phyloP scores from a whole-genome alignment of 1,284 basidiomycete species.

The Mycosarcoma maydis region DNA sequence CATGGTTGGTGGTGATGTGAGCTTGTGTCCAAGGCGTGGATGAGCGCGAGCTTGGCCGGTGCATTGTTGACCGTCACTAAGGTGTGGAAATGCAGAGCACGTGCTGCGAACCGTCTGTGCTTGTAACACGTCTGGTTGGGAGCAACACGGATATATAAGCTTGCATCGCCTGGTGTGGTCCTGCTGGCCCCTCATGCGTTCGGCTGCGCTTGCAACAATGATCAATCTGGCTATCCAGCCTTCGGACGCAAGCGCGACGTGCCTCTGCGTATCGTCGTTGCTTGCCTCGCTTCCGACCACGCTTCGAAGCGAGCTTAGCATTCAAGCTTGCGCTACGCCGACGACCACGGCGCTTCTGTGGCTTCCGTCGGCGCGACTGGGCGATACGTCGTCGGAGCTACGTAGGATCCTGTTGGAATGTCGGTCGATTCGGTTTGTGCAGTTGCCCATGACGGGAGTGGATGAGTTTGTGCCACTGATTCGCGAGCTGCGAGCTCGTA shows the following conservation, averaged over 20 bases:
- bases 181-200: background rate
- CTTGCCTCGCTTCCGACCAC: background rate
- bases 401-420: background rate
- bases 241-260: background rate
- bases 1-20: too few species aligned
- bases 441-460: slow-evolving; percentile 56
- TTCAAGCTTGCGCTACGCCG: background rate
- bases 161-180: too few species aligned
- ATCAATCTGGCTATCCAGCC: slow-evolving; percentile 9
- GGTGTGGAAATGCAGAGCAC: too few species aligned
- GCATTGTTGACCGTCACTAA: too few species aligned
- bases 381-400: slow-evolving; percentile 7
- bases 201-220: too few species aligned
- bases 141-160: too few species aligned
- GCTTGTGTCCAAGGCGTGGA: too few species aligned
- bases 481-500: background rate
- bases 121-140: too few species aligned
- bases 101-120: too few species aligned
- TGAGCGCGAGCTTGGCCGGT: too few species aligned
- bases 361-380: slow-evolving; percentile 19
- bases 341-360: slow-evolving; percentile 11
- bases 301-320: background rate
- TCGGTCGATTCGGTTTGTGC: slow-evolving; percentile 29
- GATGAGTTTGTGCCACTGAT: slow-evolving; percentile 39
- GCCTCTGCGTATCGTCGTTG: background rate